Evolutionary conservation across 768 basidiomycete genomes (phyloP).

Genomic region (Suillus alpinus): DNA sequence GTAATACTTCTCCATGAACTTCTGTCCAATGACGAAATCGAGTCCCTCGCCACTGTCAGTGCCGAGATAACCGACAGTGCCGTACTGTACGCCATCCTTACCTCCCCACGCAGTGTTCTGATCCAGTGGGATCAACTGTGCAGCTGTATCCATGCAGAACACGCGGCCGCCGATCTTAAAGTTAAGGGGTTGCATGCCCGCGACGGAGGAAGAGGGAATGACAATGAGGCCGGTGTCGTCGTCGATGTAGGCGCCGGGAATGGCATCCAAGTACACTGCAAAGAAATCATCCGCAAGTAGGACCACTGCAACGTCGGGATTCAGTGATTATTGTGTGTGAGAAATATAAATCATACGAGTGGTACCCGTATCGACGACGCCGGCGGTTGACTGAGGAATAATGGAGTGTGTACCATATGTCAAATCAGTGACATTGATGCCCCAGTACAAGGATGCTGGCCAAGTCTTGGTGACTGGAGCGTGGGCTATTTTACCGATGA

Average conservation of each 20-base stretch:
- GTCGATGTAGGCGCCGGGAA: conserved; percentile 14
- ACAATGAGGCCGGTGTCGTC: conserved; percentile 11
- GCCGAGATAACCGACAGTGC: conserved; percentile 8
- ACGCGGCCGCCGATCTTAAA: conserved; percentile 10
- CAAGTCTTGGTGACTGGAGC: conserved; percentile 23
- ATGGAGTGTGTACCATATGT: conserved; percentile 14
- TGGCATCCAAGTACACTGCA: conserved; percentile 11
- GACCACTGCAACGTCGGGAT: conserved; percentile 11
- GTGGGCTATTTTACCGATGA: conserved; percentile 22
- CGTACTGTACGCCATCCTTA: conserved; percentile 9
- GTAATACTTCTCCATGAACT: conserved; percentile 18
- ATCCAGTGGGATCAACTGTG: conserved; percentile 15
- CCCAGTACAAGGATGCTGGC: conserved; percentile 27
- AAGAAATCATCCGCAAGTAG: conserved; percentile 23
- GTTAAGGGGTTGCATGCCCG: conserved; percentile 13
- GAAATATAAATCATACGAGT: conserved; percentile 11
- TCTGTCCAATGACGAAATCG: conserved; percentile 17
- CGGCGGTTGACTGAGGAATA: conserved; percentile 22
- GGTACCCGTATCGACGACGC: conserved; percentile 28
- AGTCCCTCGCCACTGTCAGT: conserved; percentile 7
- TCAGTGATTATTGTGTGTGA: neutral
- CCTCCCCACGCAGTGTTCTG: conserved; percentile 18
- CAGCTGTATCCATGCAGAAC: conserved; percentile 17
- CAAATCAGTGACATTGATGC: conserved; percentile 22
- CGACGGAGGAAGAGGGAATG: conserved; percentile 15